These are phyloP conservation scores for Ogataea nakhonphanomensis DNA, from an alignment of 805 yeast genomes.

Conservation along the genomic window DNA sequence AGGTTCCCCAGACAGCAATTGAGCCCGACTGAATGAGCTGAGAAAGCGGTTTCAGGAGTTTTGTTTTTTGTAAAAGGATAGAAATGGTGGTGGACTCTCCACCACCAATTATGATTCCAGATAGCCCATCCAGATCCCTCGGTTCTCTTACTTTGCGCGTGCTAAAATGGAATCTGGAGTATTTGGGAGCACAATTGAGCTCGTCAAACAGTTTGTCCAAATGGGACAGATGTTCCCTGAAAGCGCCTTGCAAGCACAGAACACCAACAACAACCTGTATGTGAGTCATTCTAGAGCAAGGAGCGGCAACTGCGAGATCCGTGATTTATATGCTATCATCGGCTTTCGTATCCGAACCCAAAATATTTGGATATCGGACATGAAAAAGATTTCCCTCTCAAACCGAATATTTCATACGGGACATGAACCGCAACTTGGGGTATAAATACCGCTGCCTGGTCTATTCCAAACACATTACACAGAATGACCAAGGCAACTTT, in stretches of 20 bases:
- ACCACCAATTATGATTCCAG: constrained; percentile 64
- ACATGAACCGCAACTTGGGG: background rate
- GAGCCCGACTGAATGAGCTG: constrained; percentile 47
- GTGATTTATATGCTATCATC: background rate
- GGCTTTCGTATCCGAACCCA: background rate
- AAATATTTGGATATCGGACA: background rate
- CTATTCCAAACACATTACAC: background rate
- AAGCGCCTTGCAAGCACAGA: constrained; percentile 77
- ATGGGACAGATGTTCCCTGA: constrained; percentile 59
- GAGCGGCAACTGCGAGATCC: background rate
- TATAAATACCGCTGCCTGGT: constrained; percentile 2
- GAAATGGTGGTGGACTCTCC: constrained; percentile 73
- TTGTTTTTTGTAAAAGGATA: constrained; percentile 62
- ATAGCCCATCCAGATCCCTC: constrained; percentile 47
- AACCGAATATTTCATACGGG: background rate
- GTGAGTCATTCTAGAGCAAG: background rate
- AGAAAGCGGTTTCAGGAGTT: constrained; percentile 51
- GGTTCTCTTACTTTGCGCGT: constrained; percentile 50
- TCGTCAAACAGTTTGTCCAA: constrained; percentile 36
- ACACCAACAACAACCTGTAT: constrained; percentile 50
- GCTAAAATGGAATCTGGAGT: constrained; percentile 30
- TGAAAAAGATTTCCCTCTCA: background rate
- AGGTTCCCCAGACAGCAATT: constrained; percentile 75
- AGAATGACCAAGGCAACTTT: constrained; percentile 25
- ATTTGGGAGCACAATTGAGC: constrained; percentile 29